Percentiles rank a stretch among this genome's conserved stretches.
Conservation (phyloP, 352 stramenopile species). For the Globisporangium apiculatum region DNA sequence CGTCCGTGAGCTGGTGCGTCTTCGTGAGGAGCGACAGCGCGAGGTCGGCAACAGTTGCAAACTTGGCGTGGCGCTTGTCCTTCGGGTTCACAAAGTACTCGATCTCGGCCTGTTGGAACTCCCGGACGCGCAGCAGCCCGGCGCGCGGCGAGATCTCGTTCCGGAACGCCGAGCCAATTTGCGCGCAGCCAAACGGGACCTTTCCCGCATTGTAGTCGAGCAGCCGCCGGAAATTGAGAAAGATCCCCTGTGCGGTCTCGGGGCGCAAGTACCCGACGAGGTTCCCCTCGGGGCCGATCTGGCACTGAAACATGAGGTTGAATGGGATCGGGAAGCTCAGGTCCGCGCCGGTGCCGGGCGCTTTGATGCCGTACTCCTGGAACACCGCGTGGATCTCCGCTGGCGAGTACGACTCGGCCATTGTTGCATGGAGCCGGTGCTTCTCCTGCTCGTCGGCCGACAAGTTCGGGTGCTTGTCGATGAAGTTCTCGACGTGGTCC, state of each 20-base stretch:
- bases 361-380: conserved; percentile 92
- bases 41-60: conserved; percentile 83
- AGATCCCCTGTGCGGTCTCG: conserved; percentile 98
- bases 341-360: conserved; percentile 84
- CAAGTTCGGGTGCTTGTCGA: conserved; percentile 86
- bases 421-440: conserved; percentile 90
- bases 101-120: conserved; percentile 99
- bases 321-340: conserved; percentile 97
- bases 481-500: conserved; percentile 96
- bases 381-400: conserved; percentile 96
- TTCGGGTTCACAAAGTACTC: conserved; percentile 99
- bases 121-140: conserved; percentile 95
- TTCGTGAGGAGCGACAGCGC: conserved; percentile 90
- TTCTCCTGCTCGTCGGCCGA: conserved; percentile 85
- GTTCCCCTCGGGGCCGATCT: conserved; percentile 97
- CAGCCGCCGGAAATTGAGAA: conserved; percentile 98
- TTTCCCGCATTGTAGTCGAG: conserved; percentile 97
- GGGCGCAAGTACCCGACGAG: conserved; percentile 96
- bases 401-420: conserved; percentile 97
- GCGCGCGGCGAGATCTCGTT: conserved; percentile 97
- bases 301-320: conserved; percentile 99
- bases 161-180: conserved; percentile 87
- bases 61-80: conserved; percentile 98
- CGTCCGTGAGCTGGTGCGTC: conserved; percentile 95
- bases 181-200: conserved; percentile 74